phyloP scores from a whole-genome alignment of 352 stramenopile species.

The Phytophthora agathidicida region DNA sequence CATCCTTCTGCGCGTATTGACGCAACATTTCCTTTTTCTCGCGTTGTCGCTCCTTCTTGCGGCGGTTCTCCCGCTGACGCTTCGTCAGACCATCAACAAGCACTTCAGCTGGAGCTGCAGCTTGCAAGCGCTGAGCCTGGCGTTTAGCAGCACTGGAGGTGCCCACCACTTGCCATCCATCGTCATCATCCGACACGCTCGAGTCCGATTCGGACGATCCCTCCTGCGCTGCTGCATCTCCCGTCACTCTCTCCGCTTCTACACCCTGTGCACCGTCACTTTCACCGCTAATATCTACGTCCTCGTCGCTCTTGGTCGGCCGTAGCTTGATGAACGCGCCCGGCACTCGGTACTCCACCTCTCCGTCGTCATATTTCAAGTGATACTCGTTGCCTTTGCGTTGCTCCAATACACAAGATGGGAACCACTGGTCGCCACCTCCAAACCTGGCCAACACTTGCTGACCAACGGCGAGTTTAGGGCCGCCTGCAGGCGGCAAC shows the following conservation, averaged over 20 bases:
- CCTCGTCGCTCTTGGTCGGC: constrained; percentile 16
- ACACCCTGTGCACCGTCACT: not conserved
- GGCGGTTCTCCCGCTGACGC: constrained; percentile 77
- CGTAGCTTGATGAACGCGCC: constrained; percentile 49
- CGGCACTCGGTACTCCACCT: constrained; percentile 73
- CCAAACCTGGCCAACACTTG: constrained; percentile 68
- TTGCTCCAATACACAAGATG: constrained; percentile 68
- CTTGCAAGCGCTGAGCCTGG: constrained; percentile 14
- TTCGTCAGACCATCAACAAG: constrained; percentile 73
- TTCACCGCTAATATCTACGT: constrained; percentile 8
- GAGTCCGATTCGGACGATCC: constrained; percentile 18
- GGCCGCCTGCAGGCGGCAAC: constrained; percentile 20
- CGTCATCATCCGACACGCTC: constrained; percentile 52
- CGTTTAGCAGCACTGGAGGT: constrained; percentile 25
- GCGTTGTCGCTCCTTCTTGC: constrained; percentile 79
- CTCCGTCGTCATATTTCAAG: constrained; percentile 80
- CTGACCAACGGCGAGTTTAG: constrained; percentile 45
- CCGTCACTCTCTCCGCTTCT: constrained; percentile 8
- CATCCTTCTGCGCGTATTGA: constrained; percentile 69
- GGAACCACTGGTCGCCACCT: constrained; percentile 66
- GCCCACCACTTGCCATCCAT: constrained; percentile 78
- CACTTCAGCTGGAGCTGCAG: constrained; percentile 11
- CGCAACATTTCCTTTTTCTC: constrained; percentile 79
- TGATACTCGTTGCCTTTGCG: constrained; percentile 77
- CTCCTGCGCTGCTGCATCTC: constrained; percentile 15